Evolutionary conservation across 2,329 filamentous ascomycete genomes (phyloP), one percentile per base, ranked within the genome.

Genomic region (Magnaporthiopsis incrustans): DNA sequence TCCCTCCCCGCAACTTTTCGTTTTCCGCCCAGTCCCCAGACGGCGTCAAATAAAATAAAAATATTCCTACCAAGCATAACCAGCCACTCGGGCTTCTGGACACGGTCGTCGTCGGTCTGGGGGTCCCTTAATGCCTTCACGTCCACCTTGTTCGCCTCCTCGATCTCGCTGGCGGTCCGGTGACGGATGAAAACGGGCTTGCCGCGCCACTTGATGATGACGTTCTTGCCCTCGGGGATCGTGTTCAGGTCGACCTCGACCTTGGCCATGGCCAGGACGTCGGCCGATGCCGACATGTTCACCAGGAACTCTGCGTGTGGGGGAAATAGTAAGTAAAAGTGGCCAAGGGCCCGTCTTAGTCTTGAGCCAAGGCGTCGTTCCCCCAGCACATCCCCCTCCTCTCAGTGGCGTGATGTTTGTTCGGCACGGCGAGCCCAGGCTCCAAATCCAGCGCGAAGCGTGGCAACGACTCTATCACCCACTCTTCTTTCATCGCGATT

Each of bases 121-220:
- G 95, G 96, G 78, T 99, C 94, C 81, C 95, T 89, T 73, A 99
- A 86, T 69, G 85, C 78, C 73, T 91, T 79, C 78, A 96, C 85
- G 77, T 96, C 90, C 78, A 91, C 86, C 76, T 89, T 85, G 82
- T 97, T 92, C 78, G 95, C 95, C 81, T 97, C 91, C 74, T 92
- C 87, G 82, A 99, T 98, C 83, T 99, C 95, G 74, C 85, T 83
- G 73, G 87, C 81, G 72, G 95, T 99, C 76, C 95, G 92, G 89
- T 99, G 95, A 79, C 95, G 93, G 87, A 99, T 92, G 85, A 99
- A 99, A 78, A 99, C 92, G 78, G 95, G 95, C 90, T 99, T 99
- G 78, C 95, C 95, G 85, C 95, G 91, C 95, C 95, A 99, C 85
- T 99, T 99, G 85, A 99, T 96, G 79, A 99, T 96, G 77, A 99